Base-by-base conservation (phyloP, 192 early-diverging fungal genomes). In the Hyaloraphidium curvatum region DNA sequence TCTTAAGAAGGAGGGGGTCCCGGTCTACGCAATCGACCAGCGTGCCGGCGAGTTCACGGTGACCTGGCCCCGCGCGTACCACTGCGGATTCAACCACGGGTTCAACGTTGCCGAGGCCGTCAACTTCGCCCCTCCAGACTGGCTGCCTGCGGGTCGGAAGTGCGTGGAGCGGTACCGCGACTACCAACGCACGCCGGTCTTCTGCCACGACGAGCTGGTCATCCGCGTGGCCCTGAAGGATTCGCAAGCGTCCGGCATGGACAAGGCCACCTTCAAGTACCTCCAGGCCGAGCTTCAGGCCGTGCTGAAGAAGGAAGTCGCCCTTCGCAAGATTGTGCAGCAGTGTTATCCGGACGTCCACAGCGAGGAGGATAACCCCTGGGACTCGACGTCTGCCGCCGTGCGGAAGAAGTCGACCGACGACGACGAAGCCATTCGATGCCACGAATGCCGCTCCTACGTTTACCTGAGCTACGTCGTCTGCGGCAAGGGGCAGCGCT, bases 71-170 rank as follows among this genome's bases (percentile, higher is more conserved):
- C 73, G 87, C 52, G 81, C 86, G 9, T 97, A 94, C 63, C 93
- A 97, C 57, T 80, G 86, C 0, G 93, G 93, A 16, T 94, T 97
- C 66, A 97, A 97, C 60, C 93, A 97, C 37, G 93, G 93, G 67
- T 83, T 92, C 63, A 97, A 97, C 66, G 86, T 86, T 63, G 84
- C 83, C 37, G 92, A 97, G 64, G 91, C 93, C 0, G 93, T 97
- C 25, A 97, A 97, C 65, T 97, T 97, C 78, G 89, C 93, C 7
- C 74, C 83, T 4, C 72, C 84, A 2, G 83, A 93, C 60, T 97
- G 93, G 93, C 68, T 89, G 50, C 74, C 81, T 2, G 81, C 67
- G 57, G 93, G 86, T 30, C 54, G 76, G 0, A 72, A 75, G n/a
- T 90, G 89, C 59, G 82, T 81, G 2, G 59, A 73, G 40, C 78